Evolutionary conservation across 2,329 filamentous ascomycete genomes (phyloP).

Genomic region (Colletotrichum incanum): DNA sequence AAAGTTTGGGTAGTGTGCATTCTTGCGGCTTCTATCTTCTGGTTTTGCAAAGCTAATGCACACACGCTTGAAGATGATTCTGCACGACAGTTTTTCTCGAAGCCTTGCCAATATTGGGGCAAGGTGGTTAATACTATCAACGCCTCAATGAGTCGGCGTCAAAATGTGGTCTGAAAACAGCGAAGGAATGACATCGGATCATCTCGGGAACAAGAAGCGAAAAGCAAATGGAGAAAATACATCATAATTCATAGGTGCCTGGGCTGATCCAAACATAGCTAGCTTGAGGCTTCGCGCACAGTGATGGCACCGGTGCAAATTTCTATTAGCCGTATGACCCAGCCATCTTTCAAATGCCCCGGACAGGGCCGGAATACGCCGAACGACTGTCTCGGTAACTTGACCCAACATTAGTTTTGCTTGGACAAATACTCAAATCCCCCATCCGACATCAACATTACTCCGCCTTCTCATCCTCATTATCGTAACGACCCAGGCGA

Average conservation of each 20-base stretch:
- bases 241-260: conserved; percentile 1
- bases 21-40: neutral
- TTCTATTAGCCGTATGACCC: neutral
- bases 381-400: neutral
- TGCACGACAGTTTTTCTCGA: neutral
- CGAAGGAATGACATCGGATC: neutral
- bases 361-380: neutral
- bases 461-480: conserved; percentile 35
- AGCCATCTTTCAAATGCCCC: neutral
- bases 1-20: neutral
- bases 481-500: conserved; percentile 30
- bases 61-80: neutral
- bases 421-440: neutral
- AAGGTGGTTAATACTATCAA: neutral
- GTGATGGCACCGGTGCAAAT: neutral
- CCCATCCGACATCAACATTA: neutral
- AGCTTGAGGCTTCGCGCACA: neutral
- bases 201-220: neutral
- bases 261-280: neutral
- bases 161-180: neutral
- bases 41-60: too few species aligned
- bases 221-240: neutral
- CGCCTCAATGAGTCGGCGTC: too few species aligned
- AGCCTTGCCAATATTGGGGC: neutral
- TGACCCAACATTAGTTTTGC: neutral